Evolutionary conservation across 2,329 filamentous ascomycete genomes (phyloP), one percentile per base, ranked within the genome.

Genomic region (Didymella sp.): DNA sequence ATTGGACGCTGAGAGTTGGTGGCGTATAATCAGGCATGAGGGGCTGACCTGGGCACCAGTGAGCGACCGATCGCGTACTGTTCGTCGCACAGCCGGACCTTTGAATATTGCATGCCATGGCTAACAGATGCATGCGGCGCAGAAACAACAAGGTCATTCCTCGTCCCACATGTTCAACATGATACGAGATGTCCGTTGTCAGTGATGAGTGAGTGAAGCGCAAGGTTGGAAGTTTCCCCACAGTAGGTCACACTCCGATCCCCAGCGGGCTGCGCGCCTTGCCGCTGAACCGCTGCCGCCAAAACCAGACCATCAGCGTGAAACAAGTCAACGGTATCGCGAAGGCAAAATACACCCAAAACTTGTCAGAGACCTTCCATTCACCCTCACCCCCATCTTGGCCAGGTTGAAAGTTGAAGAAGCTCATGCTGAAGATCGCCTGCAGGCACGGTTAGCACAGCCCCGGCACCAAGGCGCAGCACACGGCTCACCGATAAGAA

Each of bases 391-490:
- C 15, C 9, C 7, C 5, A 3, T 22, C 58, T 27, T 54, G 13
- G 1, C 22, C 50, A 8, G 63, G 61, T 2, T 53, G 25, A 27
- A 51, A 66, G 38, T 64, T 47, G 59, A 66, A 68, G 33, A 68
- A 68, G 42, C 56, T 63, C 61, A 64, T 67, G 35, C 64, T 67
- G 48, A 68, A 67, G 6, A 68, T 55, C 2, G 65, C 63, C 63
- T 67, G 37, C 2, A 21, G 17, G 12, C 5, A 11, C 4, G 17
- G 13, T 58, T 28, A 64, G 58, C 25, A 41, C 25, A n/a, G 30
- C 8, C 4, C 6, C 4, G 12, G 30, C 6, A 19, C 21, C 3
- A 4, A 5, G 2, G 51, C 9, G 15, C 3, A 41, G 13, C n/a
- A n/a, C n/a, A 25, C 7, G 17, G 13, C 60, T 25, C 11, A 64